Conservation (phyloP, 2,329 filamentous ascomycete species). For the Nemania abortiva region DNA sequence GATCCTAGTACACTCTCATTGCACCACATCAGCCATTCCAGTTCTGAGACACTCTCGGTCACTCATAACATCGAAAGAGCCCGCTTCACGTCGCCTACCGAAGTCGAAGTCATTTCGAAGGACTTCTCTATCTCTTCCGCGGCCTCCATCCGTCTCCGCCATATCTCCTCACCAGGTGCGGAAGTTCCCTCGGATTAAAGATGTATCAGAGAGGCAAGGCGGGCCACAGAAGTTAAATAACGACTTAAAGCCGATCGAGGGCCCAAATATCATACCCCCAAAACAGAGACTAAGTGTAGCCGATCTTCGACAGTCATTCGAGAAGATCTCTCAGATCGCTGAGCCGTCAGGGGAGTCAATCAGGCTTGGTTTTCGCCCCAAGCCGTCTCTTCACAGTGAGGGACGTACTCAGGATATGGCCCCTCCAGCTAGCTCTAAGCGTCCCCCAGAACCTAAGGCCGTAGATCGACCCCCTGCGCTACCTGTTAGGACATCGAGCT, state of each 20-base stretch:
- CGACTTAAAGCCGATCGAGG: not conserved
- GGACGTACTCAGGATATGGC: conserved; percentile 8
- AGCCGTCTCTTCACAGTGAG: conserved; percentile 3
- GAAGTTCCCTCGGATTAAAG: not conserved
- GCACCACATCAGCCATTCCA: conserved; percentile 29
- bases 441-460: not conserved
- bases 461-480: not conserved
- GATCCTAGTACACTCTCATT: conserved; percentile 26
- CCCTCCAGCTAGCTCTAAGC: conserved; percentile 3
- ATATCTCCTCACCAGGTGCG: not conserved
- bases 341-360: conserved; percentile 3
- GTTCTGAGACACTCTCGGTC: conserved; percentile 25
- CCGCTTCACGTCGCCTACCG: conserved; percentile 4
- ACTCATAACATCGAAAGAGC: conserved; percentile 22
- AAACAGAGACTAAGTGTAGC: conserved; percentile 50
- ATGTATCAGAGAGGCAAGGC: not conserved
- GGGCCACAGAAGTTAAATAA: not conserved
- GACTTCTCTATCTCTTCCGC: conserved; percentile 1
- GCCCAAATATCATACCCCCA: conserved; percentile 22
- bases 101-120: conserved; percentile 23
- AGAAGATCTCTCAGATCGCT: conserved; percentile 39
- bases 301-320: conserved; percentile 53
- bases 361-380: conserved; percentile 17
- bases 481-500: not conserved
- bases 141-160: conserved; percentile 6